phyloP scores from a whole-genome alignment of 768 basidiomycete genomes.

The Tulasnella sp. region DNA sequence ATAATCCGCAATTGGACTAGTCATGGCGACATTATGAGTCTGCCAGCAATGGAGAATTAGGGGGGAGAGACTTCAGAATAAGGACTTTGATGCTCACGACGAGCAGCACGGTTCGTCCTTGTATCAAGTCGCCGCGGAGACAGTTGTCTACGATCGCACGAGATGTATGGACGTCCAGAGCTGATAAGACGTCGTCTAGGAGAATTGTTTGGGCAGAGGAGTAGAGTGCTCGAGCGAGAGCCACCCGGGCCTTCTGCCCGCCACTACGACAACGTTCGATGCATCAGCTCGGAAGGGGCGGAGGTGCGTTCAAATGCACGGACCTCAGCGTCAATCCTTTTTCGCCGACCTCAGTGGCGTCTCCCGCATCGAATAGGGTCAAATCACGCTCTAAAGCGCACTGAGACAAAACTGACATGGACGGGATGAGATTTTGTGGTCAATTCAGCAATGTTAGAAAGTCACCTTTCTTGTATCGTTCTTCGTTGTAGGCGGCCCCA shows the following conservation, averaged over 20 bases:
- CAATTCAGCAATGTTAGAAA: neutral
- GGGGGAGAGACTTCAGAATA: neutral
- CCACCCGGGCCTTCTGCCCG: slow-evolving; percentile 49
- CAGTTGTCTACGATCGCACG: slow-evolving; percentile 36
- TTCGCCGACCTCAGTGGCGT: slow-evolving; percentile 60
- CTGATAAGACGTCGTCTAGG: slow-evolving; percentile 64
- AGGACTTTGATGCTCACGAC: slow-evolving; percentile 21
- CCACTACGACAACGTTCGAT: slow-evolving; percentile 28
- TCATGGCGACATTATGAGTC: slow-evolving; percentile 46
- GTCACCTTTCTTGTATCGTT: slow-evolving; percentile 34
- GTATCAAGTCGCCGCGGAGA: slow-evolving; percentile 27
- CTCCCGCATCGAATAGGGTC: slow-evolving; percentile 44
- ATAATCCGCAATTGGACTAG: slow-evolving; percentile 41
- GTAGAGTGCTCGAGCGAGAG: slow-evolving; percentile 49
- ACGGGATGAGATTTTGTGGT: neutral
- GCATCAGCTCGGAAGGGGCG: too few relatives aligned
- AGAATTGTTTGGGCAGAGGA: slow-evolving; percentile 50
- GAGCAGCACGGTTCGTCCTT: slow-evolving; percentile 29
- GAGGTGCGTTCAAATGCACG: too few relatives aligned
- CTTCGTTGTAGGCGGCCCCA: slow-evolving; percentile 32
- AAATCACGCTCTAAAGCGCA: slow-evolving; percentile 37
- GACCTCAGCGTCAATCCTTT: slow-evolving; percentile 48
- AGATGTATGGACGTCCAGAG: slow-evolving; percentile 46
- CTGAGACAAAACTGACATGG: slow-evolving; percentile 28
- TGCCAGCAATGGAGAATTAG: slow-evolving; percentile 14